Percentiles rank a stretch among this genome's conserved stretches.
phyloP scores from a whole-genome alignment of 345 rosid genomes.

The Dipteronia dyeriana region DNA sequence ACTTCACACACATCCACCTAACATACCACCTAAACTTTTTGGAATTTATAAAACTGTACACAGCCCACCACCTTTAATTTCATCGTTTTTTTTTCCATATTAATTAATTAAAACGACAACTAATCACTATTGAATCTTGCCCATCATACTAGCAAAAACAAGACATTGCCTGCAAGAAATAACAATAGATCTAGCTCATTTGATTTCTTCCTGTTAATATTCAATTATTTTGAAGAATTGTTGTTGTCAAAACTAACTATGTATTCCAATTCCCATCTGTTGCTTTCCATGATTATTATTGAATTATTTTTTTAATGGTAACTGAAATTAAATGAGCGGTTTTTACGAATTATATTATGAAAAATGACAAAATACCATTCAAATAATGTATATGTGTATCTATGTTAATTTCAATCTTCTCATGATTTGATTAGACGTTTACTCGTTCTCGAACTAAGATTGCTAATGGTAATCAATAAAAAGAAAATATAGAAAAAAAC shows the following conservation, averaged over 20 bases:
- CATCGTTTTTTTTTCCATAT: neutral
- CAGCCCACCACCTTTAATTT: neutral
- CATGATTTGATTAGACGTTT: neutral
- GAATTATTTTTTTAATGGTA: no score
- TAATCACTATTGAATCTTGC: conserved; percentile 11
- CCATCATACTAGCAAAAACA: conserved; percentile 4
- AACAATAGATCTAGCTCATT: conserved; percentile 4
- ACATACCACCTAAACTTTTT: conserved; percentile 34
- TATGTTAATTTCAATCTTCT: neutral
- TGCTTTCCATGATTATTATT: conserved; percentile 1
- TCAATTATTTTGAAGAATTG: neutral
- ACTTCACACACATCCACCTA: conserved; percentile 29
- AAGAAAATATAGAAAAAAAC: no score
- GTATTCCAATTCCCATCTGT: neutral
- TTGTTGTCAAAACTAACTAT: conserved; percentile 1
- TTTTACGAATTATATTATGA: neutral
- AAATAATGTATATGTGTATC: neutral
- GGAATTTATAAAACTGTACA: conserved; percentile 29
- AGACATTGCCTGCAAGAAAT: conserved; percentile 33
- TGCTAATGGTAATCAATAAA: neutral
- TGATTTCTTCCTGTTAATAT: neutral
- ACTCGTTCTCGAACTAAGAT: neutral
- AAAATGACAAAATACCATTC: neutral
- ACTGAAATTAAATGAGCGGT: no score
- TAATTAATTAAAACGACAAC: neutral